Evolutionary conservation across 2,329 filamentous ascomycete species (phyloP), one percentile per base, ranked within the genome.

Genomic region (Xylaria sp.): DNA sequence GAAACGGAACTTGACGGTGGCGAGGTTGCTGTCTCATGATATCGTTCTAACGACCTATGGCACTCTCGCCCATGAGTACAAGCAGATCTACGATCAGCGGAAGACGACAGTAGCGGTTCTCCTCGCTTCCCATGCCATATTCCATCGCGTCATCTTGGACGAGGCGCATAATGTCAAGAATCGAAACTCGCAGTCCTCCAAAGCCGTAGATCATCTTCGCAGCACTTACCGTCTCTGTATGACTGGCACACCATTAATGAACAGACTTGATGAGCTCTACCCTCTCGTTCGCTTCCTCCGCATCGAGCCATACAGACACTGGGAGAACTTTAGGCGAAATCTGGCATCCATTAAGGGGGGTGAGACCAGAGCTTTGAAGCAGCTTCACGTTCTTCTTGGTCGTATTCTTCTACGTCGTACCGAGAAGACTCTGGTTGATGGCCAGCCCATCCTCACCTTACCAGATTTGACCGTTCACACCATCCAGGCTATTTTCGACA

Each of bases 201-300:
- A 82, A 65, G 91, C 87, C 12, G 86, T 86, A 33, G 85, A 80
- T 69, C 74, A 78, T 17, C 77, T 95, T 14, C 78, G 83, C 62
- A 80, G 89, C n/a, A 82, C 78, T 28, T 87, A 90, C 72, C 83
- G 92, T 46, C 87, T 92, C 76, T 93, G 90, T 72, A 85, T 95
- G 78, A 94, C 89, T 5, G 92, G 92, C 19, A 95, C 92, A 0
- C 92, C 92, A 0, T 92, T 95, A 88, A 96, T 96, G 91, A 97
- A 97, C 70, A 88, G 84, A 14, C 86, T 94, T 2, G 82, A 86
- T 33, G 94, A 97, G 71, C 81, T 96, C 2, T 95, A 87, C 72
- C 91, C 92, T 1, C 79, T 96, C 14, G 82, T 97, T 49, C 85
- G 86, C 1, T 97, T 97, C 70, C 82, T 97, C 21, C 83, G 84